Percentiles rank a stretch among this genome's conserved stretches.
These are phyloP conservation scores for Lachnellula suecica DNA, from an alignment of 2,329 filamentous ascomycete species.

Conservation along the genomic window DNA sequence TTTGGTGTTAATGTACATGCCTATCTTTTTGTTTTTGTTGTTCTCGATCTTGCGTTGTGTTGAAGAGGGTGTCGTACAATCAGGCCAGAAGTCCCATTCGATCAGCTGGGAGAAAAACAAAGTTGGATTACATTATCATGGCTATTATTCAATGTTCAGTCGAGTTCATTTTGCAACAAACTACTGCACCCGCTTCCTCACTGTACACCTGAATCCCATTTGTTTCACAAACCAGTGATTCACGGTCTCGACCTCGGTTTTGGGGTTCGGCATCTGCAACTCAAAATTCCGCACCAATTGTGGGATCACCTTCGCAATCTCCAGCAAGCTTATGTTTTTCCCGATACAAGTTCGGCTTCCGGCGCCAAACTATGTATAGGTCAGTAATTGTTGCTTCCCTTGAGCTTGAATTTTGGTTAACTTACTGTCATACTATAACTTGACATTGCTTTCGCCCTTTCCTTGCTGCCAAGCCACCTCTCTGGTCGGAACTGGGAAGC, in stretches of 20 bases:
- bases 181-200: not conserved
- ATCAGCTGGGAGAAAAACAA: too few species aligned
- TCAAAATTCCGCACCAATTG: not conserved
- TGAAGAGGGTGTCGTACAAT: too few species aligned
- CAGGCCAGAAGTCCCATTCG: too few species aligned
- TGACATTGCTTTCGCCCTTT: slow-evolving; percentile 28
- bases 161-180: not conserved
- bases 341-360: slow-evolving; percentile 40
- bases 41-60: too few species aligned
- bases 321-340: slow-evolving; percentile 59
- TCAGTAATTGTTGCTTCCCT: not conserved
- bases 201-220: not conserved
- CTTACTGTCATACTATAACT: not conserved
- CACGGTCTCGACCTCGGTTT: not conserved
- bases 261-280: not conserved
- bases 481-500: slow-evolving; percentile 47
- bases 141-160: too few species aligned
- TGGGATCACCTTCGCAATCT: slow-evolving; percentile 61
- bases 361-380: slow-evolving; percentile 33
- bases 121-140: too few species aligned
- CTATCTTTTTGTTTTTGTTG: too few species aligned
- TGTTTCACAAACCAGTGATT: not conserved
- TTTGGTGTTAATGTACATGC: too few species aligned
- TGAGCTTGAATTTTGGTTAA: not conserved
- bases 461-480: slow-evolving; percentile 39